Base-by-base conservation (phyloP, 1,284 basidiomycete species). In the Flammula alnicola region DNA sequence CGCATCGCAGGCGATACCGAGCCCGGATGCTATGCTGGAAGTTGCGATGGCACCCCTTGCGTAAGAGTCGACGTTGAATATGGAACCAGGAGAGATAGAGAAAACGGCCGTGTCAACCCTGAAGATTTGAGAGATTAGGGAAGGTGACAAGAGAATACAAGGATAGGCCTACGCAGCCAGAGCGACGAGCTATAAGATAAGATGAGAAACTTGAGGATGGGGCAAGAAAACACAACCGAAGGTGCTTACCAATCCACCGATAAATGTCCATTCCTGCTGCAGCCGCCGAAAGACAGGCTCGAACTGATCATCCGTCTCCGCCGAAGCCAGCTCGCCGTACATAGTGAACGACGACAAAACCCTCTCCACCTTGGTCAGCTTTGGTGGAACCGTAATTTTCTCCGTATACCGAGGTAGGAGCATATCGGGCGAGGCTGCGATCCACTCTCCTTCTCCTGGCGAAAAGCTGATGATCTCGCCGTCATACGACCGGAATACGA, bases 101-200 rank as follows among this genome's bases (percentile, higher is more conserved):
- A 88, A 85, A 2, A 87, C 78, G 2, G 77, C 76, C 0, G 76
- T 75, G 52, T 77, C 69, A 5, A 83, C 74, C 9, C 78, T 79
- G 49, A 17, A 46, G 25, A 10, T 5, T n/a, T n/a, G n/a, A n/a
- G n/a, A n/a, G n/a, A n/a, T n/a, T n/a, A n/a, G n/a, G n/a, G n/a
- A n/a, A n/a, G n/a, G n/a, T n/a, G 5, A 8, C 11, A 8, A 43
- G 25, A 9, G 38, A 11, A 2, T 31, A n/a, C 10, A 44, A 14
- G 22, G 27, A 19, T 12, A 14, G 16, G 60, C 72, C 44, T 64
- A 79, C 77, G 76, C 78, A 33, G 80, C 72, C n/a, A 83, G 58
- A 2, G 77, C 78, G 5, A 78, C 69, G 3, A 83, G 70, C 77
- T 81, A 40, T 2, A 25, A n/a, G 23, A 31, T 6, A 51, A 39